A percentile compares a stretch with the other conserved stretches of the same genome.
Conservation (phyloP, 352 stramenopile genomes). For the Phytophthora constricta region DNA sequence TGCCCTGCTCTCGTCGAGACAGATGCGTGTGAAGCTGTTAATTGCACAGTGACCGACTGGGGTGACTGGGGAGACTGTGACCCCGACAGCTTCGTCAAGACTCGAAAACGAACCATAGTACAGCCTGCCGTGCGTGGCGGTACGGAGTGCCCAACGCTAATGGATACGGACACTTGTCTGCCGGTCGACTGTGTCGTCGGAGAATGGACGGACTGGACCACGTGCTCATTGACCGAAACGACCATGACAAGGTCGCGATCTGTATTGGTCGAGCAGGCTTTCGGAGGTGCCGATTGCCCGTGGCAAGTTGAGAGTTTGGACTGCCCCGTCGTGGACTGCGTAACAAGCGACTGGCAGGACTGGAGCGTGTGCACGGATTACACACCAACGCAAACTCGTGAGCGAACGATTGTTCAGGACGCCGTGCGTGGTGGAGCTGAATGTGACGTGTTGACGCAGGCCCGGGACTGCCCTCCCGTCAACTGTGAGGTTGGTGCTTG, state of each 20-base stretch:
- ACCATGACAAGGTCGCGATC: slow-evolving; percentile 38
- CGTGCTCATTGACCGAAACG: slow-evolving; percentile 34
- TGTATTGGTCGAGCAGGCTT: slow-evolving; percentile 27
- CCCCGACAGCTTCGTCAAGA: slow-evolving; percentile 45
- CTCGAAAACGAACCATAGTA: slow-evolving; percentile 42
- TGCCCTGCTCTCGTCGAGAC: slow-evolving; percentile 55
- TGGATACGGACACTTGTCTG: slow-evolving; percentile 41
- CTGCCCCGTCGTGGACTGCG: slow-evolving; percentile 63
- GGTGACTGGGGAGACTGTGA: slow-evolving; percentile 54
- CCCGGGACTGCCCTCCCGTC: slow-evolving; percentile 43
- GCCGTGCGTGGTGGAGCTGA: slow-evolving; percentile 43
- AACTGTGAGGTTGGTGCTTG: slow-evolving; percentile 51
- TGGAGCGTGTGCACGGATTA: slow-evolving; percentile 56
- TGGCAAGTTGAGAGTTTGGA: slow-evolving; percentile 29
- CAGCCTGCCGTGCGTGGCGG: slow-evolving; percentile 49
- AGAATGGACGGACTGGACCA: slow-evolving; percentile 46
- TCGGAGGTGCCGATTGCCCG: slow-evolving; percentile 42
- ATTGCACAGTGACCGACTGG: slow-evolving; percentile 66
- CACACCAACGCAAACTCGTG: slow-evolving; percentile 51
- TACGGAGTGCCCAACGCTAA: slow-evolving; percentile 46
- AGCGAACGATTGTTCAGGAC: slow-evolving; percentile 43
- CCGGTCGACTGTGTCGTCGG: slow-evolving; percentile 46
- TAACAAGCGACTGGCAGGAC: slow-evolving; percentile 39
- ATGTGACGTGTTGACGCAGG: slow-evolving; percentile 40
- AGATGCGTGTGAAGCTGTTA: slow-evolving; percentile 47